Percentiles rank a stretch among this genome's conserved stretches.
Evolutionary conservation across 306 rosid genomes (phyloP).

Genomic region (Vigna angularis): DNA sequence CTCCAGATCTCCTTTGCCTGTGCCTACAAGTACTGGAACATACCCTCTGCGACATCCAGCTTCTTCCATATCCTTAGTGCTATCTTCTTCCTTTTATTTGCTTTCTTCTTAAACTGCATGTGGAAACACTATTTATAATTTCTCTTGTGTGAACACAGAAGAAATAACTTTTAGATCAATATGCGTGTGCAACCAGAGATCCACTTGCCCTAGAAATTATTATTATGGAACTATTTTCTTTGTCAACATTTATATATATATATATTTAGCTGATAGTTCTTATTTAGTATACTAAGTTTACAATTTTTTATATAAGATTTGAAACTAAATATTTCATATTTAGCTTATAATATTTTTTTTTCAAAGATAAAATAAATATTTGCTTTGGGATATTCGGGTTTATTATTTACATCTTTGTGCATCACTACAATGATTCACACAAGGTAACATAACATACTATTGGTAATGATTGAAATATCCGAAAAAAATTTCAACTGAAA

Average conservation of each 20-base stretch:
- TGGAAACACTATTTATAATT: neutral
- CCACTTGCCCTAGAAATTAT: neutral
- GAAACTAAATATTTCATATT: no score
- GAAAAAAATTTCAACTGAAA: no score
- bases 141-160: neutral
- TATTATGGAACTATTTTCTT: neutral
- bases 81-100: neutral
- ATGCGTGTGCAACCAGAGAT: neutral
- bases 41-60: constrained; percentile 46
- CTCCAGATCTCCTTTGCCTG: constrained; percentile 23
- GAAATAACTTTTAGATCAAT: neutral
- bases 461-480: no score
- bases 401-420: no score
- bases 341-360: no score
- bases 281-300: no score
- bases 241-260: neutral
- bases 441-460: no score
- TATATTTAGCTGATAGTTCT: no score
- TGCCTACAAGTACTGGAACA: constrained; percentile 54
- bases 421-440: no score
- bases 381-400: no score
- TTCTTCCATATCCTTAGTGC: neutral
- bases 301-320: no score
- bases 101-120: neutral
- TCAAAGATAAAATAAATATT: no score